Evolutionary conservation across 768 basidiomycete species (phyloP), one percentile per base, ranked within the genome.

Genomic region (Rickenella mellea): DNA sequence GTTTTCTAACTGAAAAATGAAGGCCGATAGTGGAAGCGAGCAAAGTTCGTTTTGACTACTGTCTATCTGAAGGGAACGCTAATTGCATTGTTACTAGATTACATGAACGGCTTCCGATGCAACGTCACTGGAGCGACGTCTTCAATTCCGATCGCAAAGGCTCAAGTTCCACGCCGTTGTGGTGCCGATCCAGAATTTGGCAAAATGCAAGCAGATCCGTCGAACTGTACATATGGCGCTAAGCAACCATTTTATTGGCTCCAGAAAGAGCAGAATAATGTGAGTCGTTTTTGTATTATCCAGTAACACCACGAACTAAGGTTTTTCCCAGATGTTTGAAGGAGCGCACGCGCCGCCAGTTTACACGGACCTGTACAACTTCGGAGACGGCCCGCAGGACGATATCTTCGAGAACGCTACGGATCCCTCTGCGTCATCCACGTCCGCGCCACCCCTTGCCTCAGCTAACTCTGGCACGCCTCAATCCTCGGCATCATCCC

Each of bases 101-200:
- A 82, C 57, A 83, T 83, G 81, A 84, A 76, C 41, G 80, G 76
- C 4, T 84, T 83, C 68, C 70, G 71, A 45, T 85, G 83, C 60
- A 71, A 73, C 43, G 55, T 83, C 39, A 76, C 74, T 0, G 62
- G 63, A 25, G 65, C 75, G 2, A 73, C 69, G 0, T 77, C 77
- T 2, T 66, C 50, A 22, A 68, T 71, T 2, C 55, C 70, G 1
- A 61, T 82, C 10, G 78, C 79, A 0, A 64, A 67, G 14, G 59
- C 81, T 26, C 65, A 78, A 47, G 58, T 83, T 12, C 61, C 83
- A n/a, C 69, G 76, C 15, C 72, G 81, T 25, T 86, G 83, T 45
- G 80, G 78, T 0, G 66, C 69, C 6, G 80, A 87, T 45, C 66
- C 69, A 0, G 52, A 53, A 0, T 71, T 73, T 50, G 53, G 62